Evolutionary conservation across 2,329 filamentous ascomycete species (phyloP), one percentile per base, ranked within the genome.

Genomic region (Neopestalotiopsis clavispora): DNA sequence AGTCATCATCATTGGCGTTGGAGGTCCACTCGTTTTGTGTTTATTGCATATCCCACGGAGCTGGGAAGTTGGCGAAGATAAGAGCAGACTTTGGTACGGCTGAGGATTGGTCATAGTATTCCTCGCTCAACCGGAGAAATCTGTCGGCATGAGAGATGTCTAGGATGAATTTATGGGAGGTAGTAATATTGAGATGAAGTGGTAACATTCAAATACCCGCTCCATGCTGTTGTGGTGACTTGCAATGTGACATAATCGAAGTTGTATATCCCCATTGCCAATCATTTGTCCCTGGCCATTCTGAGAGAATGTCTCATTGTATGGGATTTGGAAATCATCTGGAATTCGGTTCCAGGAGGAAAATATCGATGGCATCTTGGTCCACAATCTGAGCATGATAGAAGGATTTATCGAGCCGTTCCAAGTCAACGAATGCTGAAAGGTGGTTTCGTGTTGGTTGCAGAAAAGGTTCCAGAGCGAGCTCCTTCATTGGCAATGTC

Each of bases 11-110:
- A 30, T 62, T 62, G 61, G 61, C 61, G 38, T 45, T 64, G 61
- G 42, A 64, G 61, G 61, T 52, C 38, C 42, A 52, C 61, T 64
- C 61, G 61, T 64, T 64, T 40, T 62, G 30, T n/a, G n/a, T 42
- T 62, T 30, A 10, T 30, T 38, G 40, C 20, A 32, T 40, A 49
- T n/a, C n/a, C 28, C 28, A 20, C 4, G 40, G 28, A 42, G 42
- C 10, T 62, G 32, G 32, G 34, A 30, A 38, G 34, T 7, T 30
- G 20, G 32, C 17, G 34, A 30, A 38, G 34, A 38, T 30, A 10
- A 12, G 28, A 38, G n/a, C 61, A n/a, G 30, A 49, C 45, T 13
- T 28, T 64, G 40, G 20, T 42, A 38, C 10, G 6, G 30, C 30
- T 34, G 57, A 34, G n/a, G 57, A 14, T 34, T 30, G 30, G n/a